Conservation (phyloP, 768 basidiomycete genomes). For the Lentinula sp. region DNA sequence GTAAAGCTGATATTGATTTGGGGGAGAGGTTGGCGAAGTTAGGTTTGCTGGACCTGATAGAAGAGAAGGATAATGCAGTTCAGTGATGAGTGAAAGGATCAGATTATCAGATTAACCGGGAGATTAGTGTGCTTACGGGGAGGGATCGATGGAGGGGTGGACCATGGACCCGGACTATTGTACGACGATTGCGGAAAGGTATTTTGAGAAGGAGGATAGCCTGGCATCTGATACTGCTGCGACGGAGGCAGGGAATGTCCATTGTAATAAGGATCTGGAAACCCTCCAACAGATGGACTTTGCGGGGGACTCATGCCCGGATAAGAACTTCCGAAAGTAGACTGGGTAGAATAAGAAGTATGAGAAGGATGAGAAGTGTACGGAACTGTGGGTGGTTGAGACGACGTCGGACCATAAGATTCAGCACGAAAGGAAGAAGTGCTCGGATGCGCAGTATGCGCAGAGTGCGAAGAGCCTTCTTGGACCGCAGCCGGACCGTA, state of each 20-base stretch:
- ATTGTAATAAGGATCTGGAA: not conserved
- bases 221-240: conserved; percentile 4
- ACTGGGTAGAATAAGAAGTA: conserved; percentile 3
- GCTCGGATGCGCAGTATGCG: not conserved
- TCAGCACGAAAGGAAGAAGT: conserved; percentile 3
- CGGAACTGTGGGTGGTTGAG: conserved; percentile 1
- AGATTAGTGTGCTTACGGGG: conserved; percentile 26
- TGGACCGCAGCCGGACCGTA: not conserved
- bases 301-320: conserved; percentile 2
- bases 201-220: not conserved
- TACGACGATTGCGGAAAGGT: not conserved
- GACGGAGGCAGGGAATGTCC: conserved; percentile 1
- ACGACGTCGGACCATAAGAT: not conserved
- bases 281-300: not conserved
- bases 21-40: not conserved
- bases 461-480: not conserved
- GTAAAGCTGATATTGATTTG: conserved; percentile 10
- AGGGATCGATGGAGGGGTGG: conserved; percentile 23
- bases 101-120: not conserved
- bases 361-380: conserved; percentile 4
- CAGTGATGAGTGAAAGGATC: conserved; percentile 2
- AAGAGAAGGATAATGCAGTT: not conserved
- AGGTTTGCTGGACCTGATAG: not conserved
- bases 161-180: conserved; percentile 10
- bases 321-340: conserved; percentile 5